Evolutionary conservation across 441 rosid species (phyloP), one percentile per base, ranked within the genome.

Genomic region (Hura crepitans): DNA sequence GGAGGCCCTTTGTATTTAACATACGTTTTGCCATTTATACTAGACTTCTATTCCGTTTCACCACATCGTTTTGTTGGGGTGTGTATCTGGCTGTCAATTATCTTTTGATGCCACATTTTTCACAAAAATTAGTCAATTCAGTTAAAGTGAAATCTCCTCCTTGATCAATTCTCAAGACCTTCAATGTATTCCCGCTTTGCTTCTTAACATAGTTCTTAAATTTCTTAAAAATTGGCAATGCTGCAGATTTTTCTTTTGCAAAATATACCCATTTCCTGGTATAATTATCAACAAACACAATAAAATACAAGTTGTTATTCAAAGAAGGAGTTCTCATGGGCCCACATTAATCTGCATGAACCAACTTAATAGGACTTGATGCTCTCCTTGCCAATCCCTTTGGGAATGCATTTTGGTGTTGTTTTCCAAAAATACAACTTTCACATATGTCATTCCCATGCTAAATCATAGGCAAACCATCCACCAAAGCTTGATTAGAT

Each of bases 211-310:
- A 7, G n/a, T 1, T 15, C 14, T 65, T 49, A 20, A 30, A 49
- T 22, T 65, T 65, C 30, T 65, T 65, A 9, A 65, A 65, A 14
- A 47, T 49, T 6, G 0, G 17, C 18, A 30, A 30, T 13, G 9
- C 42, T 27, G 27, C 4, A 46, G 0, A 28, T 49, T 65, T 49
- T 65, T 30, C 4, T 4, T 5, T 65, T 0, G 17, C 15, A 49
- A 65, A 49, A 50, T 65, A 49, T 1, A 65, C 27, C 15, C 45
- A 49, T 43, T 47, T 65, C 25, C 25, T 15, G 25, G 14, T 27
- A 49, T 23, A 65, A 65, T 65, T 22, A 45, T 65, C 39, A 65
- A 47, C 15, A 49, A 65, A 65, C 5, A 65, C 6, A 13, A 25
- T 0, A 65, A 27, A 66, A 0, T 66, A 66, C 9, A 12, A 50